Percentiles rank a stretch among this genome's conserved stretches.
These are phyloP conservation scores for Apiotrichum akiyoshidainum DNA, from an alignment of 1,284 basidiomycete genomes.

Conservation along the genomic window DNA sequence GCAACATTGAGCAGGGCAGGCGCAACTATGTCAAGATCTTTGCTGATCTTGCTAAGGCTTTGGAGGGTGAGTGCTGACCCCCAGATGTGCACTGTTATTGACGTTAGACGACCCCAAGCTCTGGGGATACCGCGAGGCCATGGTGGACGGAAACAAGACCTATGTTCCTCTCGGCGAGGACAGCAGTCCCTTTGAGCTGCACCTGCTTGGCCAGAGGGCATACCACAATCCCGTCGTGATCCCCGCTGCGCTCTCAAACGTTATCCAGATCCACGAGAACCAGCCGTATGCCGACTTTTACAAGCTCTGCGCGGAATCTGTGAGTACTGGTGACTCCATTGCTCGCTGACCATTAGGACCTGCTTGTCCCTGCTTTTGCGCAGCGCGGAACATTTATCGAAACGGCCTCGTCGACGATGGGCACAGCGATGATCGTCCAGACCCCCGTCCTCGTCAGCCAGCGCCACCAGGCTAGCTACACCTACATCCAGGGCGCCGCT, in stretches of 20 bases:
- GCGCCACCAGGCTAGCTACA: constrained; percentile 7
- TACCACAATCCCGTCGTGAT: not conserved
- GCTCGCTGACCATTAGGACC: constrained; percentile 4
- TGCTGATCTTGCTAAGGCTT: not conserved
- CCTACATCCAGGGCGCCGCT: constrained; percentile 8
- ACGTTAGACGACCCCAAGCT: constrained; percentile 4
- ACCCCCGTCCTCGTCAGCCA: constrained; percentile 11
- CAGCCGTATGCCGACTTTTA: constrained; percentile 11
- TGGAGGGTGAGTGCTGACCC: constrained; percentile 6
- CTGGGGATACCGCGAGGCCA: constrained; percentile 10
- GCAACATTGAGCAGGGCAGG: constrained; percentile 11
- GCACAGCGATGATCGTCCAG: constrained; percentile 7
- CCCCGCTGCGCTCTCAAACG: constrained; percentile 4
- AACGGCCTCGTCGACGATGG: constrained; percentile 12
- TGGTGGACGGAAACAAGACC: not conserved
- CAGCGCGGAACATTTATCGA: constrained; percentile 1
- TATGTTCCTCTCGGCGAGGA: not conserved
- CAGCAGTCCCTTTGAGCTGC: constrained; percentile 4
- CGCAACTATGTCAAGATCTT: constrained; percentile 13
- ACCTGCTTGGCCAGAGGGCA: constrained; percentile 12
- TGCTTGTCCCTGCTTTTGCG: constrained; percentile 9
- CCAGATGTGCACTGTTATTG: not conserved
- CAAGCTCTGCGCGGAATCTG: constrained; percentile 1
- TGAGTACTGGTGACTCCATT: not conserved
- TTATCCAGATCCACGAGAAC: constrained; percentile 3